Base-by-base conservation (phyloP, 805 yeast species). In the Dipodascus geniculatus region DNA sequence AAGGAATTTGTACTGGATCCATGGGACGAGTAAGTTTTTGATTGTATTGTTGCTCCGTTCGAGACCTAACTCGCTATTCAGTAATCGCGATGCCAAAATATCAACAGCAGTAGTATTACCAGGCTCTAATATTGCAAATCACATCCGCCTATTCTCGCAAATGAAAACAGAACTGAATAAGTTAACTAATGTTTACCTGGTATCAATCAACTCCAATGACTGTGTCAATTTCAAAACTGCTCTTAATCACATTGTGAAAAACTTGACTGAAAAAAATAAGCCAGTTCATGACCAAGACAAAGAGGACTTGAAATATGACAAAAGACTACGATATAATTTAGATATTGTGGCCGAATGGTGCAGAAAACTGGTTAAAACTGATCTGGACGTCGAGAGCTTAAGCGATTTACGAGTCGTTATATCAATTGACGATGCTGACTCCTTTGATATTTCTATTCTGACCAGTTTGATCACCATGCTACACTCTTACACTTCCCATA, bases 341-440 rank as follows among this genome's bases (percentile, higher is more conserved):
- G 68, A 65, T 24, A 62, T 70, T 11, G 57, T 71, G 35, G 62
- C 53, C 4, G 68, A 68, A 20, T 70, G 71, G 70, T 58, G 61
- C n/a, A 42, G 48, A 16, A 50, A 35, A 8, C 57, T 16, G 48
- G 51, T 11, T 17, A 28, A n/a, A 33, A 19, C 23, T 20, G 22
- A n/a, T 44, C 31, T 3, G 23, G 53, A n/a, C 6, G 22, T 3
- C 23, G 20, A 49, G 9, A 14, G 44, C 14, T 38, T 57, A 8
- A 24, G 16, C 11, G 58, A 55, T 35, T 16, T 55, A 14, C 53
- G 66, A 42, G 52, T 71, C 22, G 66, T 68, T 8, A 49, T 67
- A 1, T 53, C 66, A 14, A 53, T 71, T 1, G 72, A 71, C 23
- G 74, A 71, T 55, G 66, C 72, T 2, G 74, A 70, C 28, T 63